A percentile compares a stretch with the other conserved stretches of the same genome.
Evolutionary conservation across 1,139 yeast genomes (phyloP).

Genomic region (Suhomyces wounanorum): DNA sequence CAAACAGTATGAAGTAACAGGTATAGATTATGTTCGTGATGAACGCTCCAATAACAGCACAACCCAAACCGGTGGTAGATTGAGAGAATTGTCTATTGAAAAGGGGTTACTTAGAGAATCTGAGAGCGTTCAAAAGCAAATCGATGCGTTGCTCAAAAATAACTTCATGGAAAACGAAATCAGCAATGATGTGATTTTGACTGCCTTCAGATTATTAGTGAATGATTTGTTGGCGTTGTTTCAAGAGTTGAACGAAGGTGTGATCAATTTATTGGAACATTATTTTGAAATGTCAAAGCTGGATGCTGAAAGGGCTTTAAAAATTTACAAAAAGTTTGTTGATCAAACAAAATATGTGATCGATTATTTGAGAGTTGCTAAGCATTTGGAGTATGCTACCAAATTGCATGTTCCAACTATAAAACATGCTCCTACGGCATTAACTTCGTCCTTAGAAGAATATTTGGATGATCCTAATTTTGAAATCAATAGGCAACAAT

Average conservation of each 20-base stretch:
- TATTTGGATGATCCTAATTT: conserved; percentile 86
- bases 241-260: conserved; percentile 92
- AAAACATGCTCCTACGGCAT: conserved; percentile 94
- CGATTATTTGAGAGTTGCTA: conserved; percentile 83
- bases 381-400: conserved; percentile 82
- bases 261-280: conserved; percentile 87
- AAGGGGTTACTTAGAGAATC: conserved; percentile 82
- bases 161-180: conserved; percentile 73
- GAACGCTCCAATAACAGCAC: conserved; percentile 53
- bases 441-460: conserved; percentile 83
- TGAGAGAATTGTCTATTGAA: conserved; percentile 66
- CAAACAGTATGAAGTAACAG: conserved; percentile 63
- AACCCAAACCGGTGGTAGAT: conserved; percentile 59
- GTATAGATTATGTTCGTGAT: conserved; percentile 78
- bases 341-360: conserved; percentile 87
- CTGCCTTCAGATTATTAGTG: conserved; percentile 83
- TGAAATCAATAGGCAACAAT: conserved; percentile 76
- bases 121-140: conserved; percentile 81
- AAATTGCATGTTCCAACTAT: conserved; percentile 93
- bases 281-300: conserved; percentile 86
- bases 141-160: conserved; percentile 73
- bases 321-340: conserved; percentile 81
- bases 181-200: conserved; percentile 78
- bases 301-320: conserved; percentile 86
- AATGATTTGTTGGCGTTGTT: conserved; percentile 82